Evolutionary conservation across 257 asterid species (phyloP), one percentile per base, ranked within the genome.

Genomic region (Jacaranda mimosifolia): DNA sequence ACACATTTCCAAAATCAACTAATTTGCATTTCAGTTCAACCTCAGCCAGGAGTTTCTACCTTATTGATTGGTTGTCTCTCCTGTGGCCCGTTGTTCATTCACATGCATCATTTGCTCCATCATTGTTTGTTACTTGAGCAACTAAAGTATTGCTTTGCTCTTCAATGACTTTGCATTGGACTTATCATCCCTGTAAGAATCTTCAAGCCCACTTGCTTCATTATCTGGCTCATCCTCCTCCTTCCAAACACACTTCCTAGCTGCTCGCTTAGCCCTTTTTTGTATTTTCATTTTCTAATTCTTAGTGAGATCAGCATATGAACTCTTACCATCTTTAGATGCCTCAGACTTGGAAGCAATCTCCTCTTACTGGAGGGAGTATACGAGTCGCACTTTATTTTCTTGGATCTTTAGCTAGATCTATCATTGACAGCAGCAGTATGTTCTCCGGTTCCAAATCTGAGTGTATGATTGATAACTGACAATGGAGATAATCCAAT

Each of bases 401-500:
- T 55, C 82, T 90, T 3, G 97, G 91, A 79, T 93, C 98, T 82
- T 93, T 93, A 59, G 92, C 79, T 60, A 93, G 94, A 86, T 96
- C 91, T 76, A 96, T 89, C 91, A 75, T 96, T 1, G 97, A 90
- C 52, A 84, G 63, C 38, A 96, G 91, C 49, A 96, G 86, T 75
- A 96, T 82, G 81, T 96, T 96, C 84, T 96, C 99, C 19, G 97
- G 99, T 87, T 96, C 93, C 87, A 93, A 76, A 89, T 96, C 99
- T 3, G 99, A 93, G 84, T 96, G 99, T 80, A 96, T 96, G 77
- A 96, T 96, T 7, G 98, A 93, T 77, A 96, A 91, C 75, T 96
- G 90, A 49, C 91, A 89, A 58, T 96, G 99, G 86, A 96, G 81
- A 84, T 93, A 93, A 83, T 96, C 99, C 87, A 96, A 78, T 42